A percentile compares a stretch with the other conserved stretches of the same genome.
Evolutionary conservation across 768 basidiomycete genomes (phyloP).

Genomic region (Dacryopinax primogenitus): DNA sequence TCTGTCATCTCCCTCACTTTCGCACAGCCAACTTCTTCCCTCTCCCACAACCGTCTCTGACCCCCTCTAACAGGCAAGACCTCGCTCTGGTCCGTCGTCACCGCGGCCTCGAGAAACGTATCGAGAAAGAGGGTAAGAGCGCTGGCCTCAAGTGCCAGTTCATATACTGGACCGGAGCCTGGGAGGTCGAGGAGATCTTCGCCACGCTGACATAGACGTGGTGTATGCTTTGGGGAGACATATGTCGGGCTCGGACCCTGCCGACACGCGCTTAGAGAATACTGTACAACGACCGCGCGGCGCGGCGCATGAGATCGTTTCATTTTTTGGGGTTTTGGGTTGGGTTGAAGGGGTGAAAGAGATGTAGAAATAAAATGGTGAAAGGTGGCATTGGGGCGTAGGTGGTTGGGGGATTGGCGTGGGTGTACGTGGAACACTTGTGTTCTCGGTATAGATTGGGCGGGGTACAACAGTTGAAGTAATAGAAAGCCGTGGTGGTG

Average conservation of each 20-base stretch:
- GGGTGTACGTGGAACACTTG: neutral
- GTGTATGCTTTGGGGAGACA: too few species aligned
- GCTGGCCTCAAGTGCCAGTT: slow-evolving; percentile 58
- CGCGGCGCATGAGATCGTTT: neutral
- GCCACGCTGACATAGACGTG: slow-evolving; percentile 14
- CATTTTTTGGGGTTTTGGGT: slow-evolving; percentile 3
- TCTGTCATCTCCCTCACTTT: neutral
- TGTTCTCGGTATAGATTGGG: slow-evolving; percentile 7
- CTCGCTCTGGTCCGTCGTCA: slow-evolving; percentile 63
- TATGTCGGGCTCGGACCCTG: too few species aligned
- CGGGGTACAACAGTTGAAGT: slow-evolving; percentile 2
- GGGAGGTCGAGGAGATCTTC: slow-evolving; percentile 89
- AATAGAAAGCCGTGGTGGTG: neutral
- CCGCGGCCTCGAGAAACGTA: slow-evolving; percentile 67
- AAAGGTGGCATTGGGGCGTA: neutral
- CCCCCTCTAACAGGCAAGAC: slow-evolving; percentile 49
- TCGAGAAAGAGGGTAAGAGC: slow-evolving; percentile 52
- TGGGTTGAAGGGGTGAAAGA: neutral
- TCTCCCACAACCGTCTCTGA: neutral
- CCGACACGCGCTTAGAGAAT: neutral
- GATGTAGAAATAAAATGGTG: neutral
- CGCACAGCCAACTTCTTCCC: neutral
- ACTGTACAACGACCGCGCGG: neutral
- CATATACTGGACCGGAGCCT: slow-evolving; percentile 83
- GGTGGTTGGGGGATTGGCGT: neutral